Conservation (phyloP, 2,329 filamentous ascomycete species). For the Periglandula ipomoeae region DNA sequence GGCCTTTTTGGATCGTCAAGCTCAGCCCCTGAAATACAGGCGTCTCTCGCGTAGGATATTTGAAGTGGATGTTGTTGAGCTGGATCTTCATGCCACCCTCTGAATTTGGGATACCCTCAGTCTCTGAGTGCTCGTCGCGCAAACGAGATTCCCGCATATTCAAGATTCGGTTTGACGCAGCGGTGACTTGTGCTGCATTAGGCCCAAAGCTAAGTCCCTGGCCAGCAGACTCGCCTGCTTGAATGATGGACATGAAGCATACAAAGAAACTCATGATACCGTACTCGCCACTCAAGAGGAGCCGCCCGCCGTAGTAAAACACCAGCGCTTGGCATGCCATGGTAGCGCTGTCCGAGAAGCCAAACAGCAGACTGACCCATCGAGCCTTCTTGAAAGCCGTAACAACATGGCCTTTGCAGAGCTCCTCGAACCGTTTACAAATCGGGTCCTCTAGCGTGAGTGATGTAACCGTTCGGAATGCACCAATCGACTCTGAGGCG, state of each 20-base stretch:
- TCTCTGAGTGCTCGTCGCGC: constrained; percentile 20
- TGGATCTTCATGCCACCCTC: constrained; percentile 47
- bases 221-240: constrained; percentile 58
- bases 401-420: constrained; percentile 50
- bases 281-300: constrained; percentile 45
- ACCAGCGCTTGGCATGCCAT: constrained; percentile 54
- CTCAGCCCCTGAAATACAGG: constrained; percentile 52
- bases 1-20: constrained; percentile 56
- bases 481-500: constrained; percentile 63
- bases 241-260: constrained; percentile 56
- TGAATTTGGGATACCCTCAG: constrained; percentile 31
- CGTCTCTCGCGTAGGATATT: constrained; percentile 48
- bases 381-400: constrained; percentile 52
- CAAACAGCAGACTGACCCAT: constrained; percentile 56
- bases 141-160: constrained; percentile 36
- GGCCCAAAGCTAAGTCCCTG: constrained; percentile 59
- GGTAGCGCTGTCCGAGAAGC: constrained; percentile 58
- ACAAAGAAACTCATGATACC: constrained; percentile 39
- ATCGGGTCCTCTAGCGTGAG: constrained; percentile 63
- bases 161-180: constrained; percentile 51
- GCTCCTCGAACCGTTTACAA: constrained; percentile 46
- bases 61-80: constrained; percentile 47
- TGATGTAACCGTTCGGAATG: constrained; percentile 62
- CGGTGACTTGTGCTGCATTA: constrained; percentile 51
- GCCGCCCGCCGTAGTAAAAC: constrained; percentile 57